Percentiles rank a stretch among this genome's conserved stretches.
These are phyloP conservation scores for Oxyria digyna DNA, from an alignment of 148 eudicot genomes.

Conservation along the genomic window DNA sequence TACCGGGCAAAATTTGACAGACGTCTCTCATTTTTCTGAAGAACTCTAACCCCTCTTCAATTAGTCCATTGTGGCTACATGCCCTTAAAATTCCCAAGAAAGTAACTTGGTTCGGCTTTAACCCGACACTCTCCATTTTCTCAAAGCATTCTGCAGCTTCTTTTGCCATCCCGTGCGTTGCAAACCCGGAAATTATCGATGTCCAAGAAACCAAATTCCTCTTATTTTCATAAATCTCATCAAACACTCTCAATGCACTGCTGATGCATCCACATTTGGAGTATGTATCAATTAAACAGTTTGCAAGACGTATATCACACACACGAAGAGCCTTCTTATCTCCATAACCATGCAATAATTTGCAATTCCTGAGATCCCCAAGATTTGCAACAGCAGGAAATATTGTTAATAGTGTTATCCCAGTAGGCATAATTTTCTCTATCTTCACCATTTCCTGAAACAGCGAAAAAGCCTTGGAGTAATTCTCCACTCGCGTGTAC, in stretches of 20 bases:
- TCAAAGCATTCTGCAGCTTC: conserved; percentile 34
- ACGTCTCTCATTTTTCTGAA: conserved; percentile 35
- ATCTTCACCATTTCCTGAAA: conserved; percentile 33
- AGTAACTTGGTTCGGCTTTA: conserved; percentile 44
- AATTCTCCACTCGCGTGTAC: conserved; percentile 24
- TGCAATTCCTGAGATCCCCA: conserved; percentile 35
- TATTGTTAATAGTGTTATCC: conserved; percentile 37
- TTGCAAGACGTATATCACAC: conserved; percentile 29
- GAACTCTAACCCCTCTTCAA: conserved; percentile 45
- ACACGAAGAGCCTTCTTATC: conserved; percentile 28
- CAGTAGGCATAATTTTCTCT: conserved; percentile 38
- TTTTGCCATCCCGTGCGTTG: conserved; percentile 54
- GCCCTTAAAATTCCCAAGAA: conserved; percentile 48
- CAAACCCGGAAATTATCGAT: conserved; percentile 46
- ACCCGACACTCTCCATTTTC: conserved; percentile 28
- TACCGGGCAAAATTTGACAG: conserved; percentile 20
- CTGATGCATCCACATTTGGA: conserved; percentile 52
- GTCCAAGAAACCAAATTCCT: conserved; percentile 58
- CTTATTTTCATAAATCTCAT: conserved; percentile 15
- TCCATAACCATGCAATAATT: conserved; percentile 31
- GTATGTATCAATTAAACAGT: conserved; percentile 47
- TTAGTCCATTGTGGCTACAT: conserved; percentile 55
- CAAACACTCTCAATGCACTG: conserved; percentile 32
- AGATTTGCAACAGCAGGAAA: conserved; percentile 33
- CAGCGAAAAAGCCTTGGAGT: conserved; percentile 26